Percentiles rank a stretch among this genome's conserved stretches.
Evolutionary conservation across 805 yeast genomes (phyloP).

Genomic region (Saturnispora besseyi): DNA sequence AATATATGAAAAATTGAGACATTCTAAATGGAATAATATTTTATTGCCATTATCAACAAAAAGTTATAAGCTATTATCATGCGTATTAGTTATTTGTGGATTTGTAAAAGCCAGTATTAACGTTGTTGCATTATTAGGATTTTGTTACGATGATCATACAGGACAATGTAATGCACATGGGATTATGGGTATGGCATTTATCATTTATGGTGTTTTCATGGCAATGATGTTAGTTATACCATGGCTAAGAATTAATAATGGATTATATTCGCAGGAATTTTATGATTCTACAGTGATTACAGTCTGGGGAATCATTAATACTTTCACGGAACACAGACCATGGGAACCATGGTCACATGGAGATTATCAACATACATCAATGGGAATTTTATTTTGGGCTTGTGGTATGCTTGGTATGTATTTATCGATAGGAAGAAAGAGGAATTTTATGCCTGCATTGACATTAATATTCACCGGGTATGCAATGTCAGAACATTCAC

Average conservation of each 20-base stretch:
- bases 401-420: conserved; percentile 84
- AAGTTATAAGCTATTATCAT: conserved; percentile 39
- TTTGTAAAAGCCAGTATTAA: conserved; percentile 79
- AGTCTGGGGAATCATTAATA: conserved; percentile 86
- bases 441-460: conserved; percentile 74
- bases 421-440: conserved; percentile 55
- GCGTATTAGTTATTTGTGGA: conserved; percentile 45
- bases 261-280: conserved; percentile 66
- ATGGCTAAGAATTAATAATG: conserved; percentile 52
- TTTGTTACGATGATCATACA: conserved; percentile 72
- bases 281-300: conserved; percentile 77
- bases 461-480: conserved; percentile 84
- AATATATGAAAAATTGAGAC: conserved; percentile 24
- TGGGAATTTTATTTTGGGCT: conserved; percentile 97
- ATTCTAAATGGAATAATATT: conserved; percentile 29
- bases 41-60: conserved; percentile 30
- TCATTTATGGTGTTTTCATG: conserved; percentile 68
- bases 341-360: conserved; percentile 95
- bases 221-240: conserved; percentile 61
- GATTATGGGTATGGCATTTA: conserved; percentile 88
- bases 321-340: conserved; percentile 86
- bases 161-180: conserved; percentile 98
- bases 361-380: conserved; percentile 89
- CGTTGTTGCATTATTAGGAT: conserved; percentile 76
- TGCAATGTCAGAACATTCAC: conserved; percentile 89